These are phyloP conservation scores for Fusarium tuaranense DNA, from an alignment of 2,329 filamentous ascomycete genomes.

Conservation along the genomic window DNA sequence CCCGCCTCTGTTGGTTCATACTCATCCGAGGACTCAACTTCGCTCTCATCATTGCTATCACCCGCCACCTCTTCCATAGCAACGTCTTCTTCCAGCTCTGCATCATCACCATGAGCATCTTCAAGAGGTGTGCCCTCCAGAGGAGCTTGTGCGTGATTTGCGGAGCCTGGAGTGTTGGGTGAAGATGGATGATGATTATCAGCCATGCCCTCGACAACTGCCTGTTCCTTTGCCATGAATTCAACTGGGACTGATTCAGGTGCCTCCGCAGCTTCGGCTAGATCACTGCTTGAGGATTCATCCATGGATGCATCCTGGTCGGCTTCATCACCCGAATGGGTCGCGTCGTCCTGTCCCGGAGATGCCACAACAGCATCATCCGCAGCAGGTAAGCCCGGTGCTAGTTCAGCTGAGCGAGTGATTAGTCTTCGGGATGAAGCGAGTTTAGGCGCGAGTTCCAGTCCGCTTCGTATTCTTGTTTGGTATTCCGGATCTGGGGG, in stretches of 20 bases:
- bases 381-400: background rate
- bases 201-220: background rate
- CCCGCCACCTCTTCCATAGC: slow-evolving; percentile 40
- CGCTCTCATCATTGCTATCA: slow-evolving; percentile 43
- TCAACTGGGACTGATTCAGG: background rate
- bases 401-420: slow-evolving; percentile 19
- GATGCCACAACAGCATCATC: background rate
- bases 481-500: background rate
- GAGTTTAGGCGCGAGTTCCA: background rate
- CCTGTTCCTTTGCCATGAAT: background rate
- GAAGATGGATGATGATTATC: background rate
- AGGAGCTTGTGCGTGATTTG: background rate
- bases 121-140: background rate
- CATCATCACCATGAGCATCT: slow-evolving; percentile 1
- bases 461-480: background rate
- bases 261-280: background rate
- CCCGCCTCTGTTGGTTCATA: slow-evolving; percentile 67
- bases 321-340: background rate
- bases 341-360: background rate
- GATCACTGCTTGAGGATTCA: slow-evolving; percentile 3
- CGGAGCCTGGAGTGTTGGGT: background rate
- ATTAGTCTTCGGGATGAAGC: slow-evolving; percentile 25
- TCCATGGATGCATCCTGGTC: slow-evolving; percentile 22
- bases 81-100: slow-evolving; percentile 34
- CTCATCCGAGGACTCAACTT: slow-evolving; percentile 56